phyloP scores from a whole-genome alignment of 2,329 filamentous ascomycete genomes.

The Ophiostoma himal-ulmi region DNA sequence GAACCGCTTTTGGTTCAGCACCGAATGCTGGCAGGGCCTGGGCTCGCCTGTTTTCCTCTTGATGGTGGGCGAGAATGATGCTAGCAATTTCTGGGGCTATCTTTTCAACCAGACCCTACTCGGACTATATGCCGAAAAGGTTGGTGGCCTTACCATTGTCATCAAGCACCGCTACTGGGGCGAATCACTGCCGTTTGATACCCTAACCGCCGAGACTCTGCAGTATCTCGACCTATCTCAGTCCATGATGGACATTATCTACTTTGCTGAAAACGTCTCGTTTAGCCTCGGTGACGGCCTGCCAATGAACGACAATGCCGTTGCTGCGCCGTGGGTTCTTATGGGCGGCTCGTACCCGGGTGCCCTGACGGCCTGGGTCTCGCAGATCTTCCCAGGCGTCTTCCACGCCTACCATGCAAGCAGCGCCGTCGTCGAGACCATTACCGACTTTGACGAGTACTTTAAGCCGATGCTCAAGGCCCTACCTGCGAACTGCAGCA shows the following conservation, averaged over 20 bases:
- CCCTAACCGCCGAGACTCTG: constrained; percentile 36
- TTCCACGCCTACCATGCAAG: constrained; percentile 55
- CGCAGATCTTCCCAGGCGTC: constrained; percentile 45
- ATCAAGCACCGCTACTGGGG: constrained; percentile 43
- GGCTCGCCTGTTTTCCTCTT: constrained; percentile 38
- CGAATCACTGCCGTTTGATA: constrained; percentile 35
- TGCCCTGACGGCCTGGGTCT: constrained; percentile 49
- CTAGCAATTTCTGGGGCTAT: constrained; percentile 28
- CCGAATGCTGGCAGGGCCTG: constrained; percentile 37
- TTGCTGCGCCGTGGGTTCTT: constrained; percentile 49
- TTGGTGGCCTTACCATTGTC: constrained; percentile 37
- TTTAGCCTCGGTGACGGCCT: constrained; percentile 35
- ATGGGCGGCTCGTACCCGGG: constrained; percentile 53
- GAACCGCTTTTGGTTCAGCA: constrained; percentile 39
- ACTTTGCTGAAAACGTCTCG: constrained; percentile 39
- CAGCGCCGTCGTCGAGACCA: constrained; percentile 49
- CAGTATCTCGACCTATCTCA: constrained; percentile 39
- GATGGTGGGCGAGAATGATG: constrained; percentile 35
- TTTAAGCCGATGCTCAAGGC: constrained; percentile 49
- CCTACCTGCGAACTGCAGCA: constrained; percentile 52
- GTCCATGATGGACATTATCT: constrained; percentile 37
- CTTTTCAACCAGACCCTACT: constrained; percentile 33
- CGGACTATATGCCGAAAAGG: constrained; percentile 35
- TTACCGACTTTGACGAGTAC: constrained; percentile 52
- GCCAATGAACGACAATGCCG: constrained; percentile 36